These are phyloP conservation scores for Lachnellula subtilissima DNA, from an alignment of 2,329 filamentous ascomycete genomes.

Conservation along the genomic window DNA sequence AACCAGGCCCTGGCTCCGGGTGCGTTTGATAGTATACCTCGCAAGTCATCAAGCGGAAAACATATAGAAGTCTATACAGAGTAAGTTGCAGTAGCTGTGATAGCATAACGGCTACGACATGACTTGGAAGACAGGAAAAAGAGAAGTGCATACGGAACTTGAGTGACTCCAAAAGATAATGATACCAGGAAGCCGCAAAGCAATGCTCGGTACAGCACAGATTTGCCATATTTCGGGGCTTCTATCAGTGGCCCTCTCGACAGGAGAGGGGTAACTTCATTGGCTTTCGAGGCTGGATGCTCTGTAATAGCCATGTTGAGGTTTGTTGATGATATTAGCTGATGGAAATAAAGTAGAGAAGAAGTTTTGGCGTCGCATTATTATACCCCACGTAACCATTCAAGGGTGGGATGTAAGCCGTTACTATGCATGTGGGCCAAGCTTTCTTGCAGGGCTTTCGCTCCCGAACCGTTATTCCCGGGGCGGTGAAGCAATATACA, in stretches of 20 bases:
- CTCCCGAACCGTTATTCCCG: too few species aligned
- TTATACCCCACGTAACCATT: too few species aligned
- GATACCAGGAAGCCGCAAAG: slow-evolving; percentile 57
- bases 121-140: not conserved
- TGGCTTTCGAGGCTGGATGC: not conserved
- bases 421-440: too few species aligned
- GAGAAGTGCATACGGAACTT: slow-evolving; percentile 35
- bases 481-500: too few species aligned
- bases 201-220: slow-evolving; percentile 41
- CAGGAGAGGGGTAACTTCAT: slow-evolving; percentile 15
- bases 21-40: slow-evolving; percentile 62
- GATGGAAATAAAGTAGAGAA: too few species aligned
- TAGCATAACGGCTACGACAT: not conserved
- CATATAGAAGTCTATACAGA: slow-evolving; percentile 45
- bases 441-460: too few species aligned
- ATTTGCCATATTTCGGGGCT: slow-evolving; percentile 14
- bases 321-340: too few species aligned
- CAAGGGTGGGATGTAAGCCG: too few species aligned
- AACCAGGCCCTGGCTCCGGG: slow-evolving; percentile 39
- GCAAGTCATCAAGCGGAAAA: slow-evolving; percentile 68
- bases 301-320: too few species aligned
- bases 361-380: too few species aligned
- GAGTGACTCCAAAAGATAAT: slow-evolving; percentile 44
- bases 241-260: not conserved
- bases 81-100: not conserved